Evolutionary conservation across 257 asterid species (phyloP).

Genomic region (Galeopsis tetrahit): DNA sequence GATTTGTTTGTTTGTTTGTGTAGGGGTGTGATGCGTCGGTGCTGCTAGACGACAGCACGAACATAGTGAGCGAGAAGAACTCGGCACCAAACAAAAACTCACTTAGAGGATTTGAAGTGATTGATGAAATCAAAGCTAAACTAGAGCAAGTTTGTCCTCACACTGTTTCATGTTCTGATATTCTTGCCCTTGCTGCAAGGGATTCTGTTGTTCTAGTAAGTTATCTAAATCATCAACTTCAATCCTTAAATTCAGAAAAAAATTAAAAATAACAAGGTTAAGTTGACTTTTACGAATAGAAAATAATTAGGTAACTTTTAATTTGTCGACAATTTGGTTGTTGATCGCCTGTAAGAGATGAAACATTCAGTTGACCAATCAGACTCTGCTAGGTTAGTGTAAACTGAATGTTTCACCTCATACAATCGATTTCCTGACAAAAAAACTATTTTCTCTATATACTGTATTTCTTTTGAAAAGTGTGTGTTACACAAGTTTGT

Average conservation of each 20-base stretch:
- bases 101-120: constrained; percentile 69
- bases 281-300: too few relatives aligned
- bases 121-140: constrained; percentile 73
- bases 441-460: too few relatives aligned
- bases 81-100: constrained; percentile 75
- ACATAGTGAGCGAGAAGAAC: constrained; percentile 65
- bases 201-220: constrained; percentile 65
- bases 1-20: too few relatives aligned
- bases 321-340: too few relatives aligned
- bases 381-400: too few relatives aligned
- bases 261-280: too few relatives aligned
- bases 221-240: neutral
- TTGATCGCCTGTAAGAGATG: too few relatives aligned
- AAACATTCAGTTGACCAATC: too few relatives aligned
- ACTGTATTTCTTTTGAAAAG: neutral
- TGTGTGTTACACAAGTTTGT: neutral
- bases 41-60: constrained; percentile 54
- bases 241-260: neutral
- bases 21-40: constrained; percentile 89
- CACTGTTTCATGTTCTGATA: constrained; percentile 81
- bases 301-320: too few relatives aligned
- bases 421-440: too few relatives aligned
- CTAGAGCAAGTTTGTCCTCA: constrained; percentile 77
- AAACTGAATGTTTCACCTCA: too few relatives aligned
- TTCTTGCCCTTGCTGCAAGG: constrained; percentile 78